Conservation (phyloP, 108 stramenopile genomes). For the Schizochytrium sp. region DNA sequence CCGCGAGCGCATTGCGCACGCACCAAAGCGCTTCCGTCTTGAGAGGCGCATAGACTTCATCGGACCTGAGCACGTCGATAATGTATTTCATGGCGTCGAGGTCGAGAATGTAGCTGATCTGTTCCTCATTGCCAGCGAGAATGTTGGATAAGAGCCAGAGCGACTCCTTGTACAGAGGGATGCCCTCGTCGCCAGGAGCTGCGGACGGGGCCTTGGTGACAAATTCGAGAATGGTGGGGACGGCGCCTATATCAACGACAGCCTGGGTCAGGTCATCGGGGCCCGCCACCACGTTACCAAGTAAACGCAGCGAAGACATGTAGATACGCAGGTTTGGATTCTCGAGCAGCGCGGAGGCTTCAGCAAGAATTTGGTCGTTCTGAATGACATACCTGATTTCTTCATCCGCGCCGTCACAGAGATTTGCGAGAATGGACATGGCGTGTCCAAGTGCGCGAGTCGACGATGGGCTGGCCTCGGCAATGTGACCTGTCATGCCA, state of each 20-base stretch:
- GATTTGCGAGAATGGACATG: neutral
- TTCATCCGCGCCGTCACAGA: neutral
- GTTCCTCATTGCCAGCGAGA: neutral
- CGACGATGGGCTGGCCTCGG: neutral
- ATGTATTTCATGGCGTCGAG: neutral
- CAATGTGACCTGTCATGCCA: neutral
- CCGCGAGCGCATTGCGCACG: neutral
- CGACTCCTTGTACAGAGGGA: neutral
- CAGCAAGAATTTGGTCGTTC: neutral
- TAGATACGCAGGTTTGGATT: neutral
- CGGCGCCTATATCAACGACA: neutral
- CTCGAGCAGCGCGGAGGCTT: neutral
- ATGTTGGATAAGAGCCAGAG: neutral
- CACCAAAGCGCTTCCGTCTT: neutral
- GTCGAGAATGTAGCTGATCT: neutral
- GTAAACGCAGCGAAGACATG: neutral
- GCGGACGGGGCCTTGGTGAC: neutral
- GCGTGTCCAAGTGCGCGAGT: neutral
- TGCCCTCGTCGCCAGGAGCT: neutral
- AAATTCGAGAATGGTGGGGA: neutral
- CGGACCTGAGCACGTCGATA: neutral
- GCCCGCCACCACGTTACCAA: neutral
- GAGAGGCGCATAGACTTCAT: neutral
- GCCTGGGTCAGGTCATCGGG: neutral
- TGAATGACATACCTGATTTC: neutral